Percentiles rank a stretch among this genome's conserved stretches.
These are phyloP conservation scores for Silene noctiflora DNA, from an alignment of 179 eudicot genomes.

Conservation along the genomic window DNA sequence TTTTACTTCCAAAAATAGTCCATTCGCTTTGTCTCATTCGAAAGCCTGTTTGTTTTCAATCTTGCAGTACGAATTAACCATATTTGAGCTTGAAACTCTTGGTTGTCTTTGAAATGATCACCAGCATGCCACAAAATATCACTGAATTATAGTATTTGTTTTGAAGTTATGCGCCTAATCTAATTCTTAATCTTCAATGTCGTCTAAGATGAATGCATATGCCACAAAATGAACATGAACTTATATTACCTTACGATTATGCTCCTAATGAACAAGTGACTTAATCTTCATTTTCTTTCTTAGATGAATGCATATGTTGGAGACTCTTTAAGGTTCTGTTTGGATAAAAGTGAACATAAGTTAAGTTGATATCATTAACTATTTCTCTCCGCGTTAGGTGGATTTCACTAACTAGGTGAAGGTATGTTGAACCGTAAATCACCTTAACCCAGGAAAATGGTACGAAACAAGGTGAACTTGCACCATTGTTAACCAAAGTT, in stretches of 20 bases:
- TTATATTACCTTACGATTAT: no score
- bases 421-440: no score
- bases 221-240: not conserved
- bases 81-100: not conserved
- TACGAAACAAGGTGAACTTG: no score
- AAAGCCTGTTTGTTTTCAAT: not conserved
- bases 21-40: not conserved
- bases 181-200: not conserved
- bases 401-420: no score
- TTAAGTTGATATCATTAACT: not conserved
- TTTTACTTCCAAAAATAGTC: not conserved
- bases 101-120: not conserved
- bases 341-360: not conserved
- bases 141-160: not conserved
- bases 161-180: not conserved
- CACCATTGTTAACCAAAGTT: no score
- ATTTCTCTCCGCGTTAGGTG: not conserved
- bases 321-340: not conserved
- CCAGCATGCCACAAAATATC: not conserved
- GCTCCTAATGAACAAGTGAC: no score
- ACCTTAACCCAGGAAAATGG: no score
- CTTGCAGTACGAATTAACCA: not conserved
- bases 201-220: slow-evolving; percentile 2
- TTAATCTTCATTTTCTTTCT: not conserved
- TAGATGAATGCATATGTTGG: not conserved